Evolutionary conservation across 345 rosid species (phyloP).

Genomic region (Eucalyptus regnans): DNA sequence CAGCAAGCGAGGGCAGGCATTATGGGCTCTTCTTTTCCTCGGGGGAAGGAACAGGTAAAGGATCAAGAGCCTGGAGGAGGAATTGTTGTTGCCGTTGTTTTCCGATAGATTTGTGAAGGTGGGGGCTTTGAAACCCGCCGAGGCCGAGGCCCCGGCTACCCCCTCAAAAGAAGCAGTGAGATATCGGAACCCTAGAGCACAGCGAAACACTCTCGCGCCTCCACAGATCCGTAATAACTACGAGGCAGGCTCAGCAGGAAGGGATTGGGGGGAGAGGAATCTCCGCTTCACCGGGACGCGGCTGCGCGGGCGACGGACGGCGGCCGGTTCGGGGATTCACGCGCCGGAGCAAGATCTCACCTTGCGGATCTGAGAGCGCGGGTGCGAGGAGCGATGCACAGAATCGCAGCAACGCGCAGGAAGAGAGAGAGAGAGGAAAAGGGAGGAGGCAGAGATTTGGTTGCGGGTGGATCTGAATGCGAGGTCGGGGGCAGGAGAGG

Average conservation of each 20-base stretch:
- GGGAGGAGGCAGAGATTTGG: neutral
- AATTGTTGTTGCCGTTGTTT: neutral
- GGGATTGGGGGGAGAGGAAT: neutral
- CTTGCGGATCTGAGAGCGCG: slow-evolving; percentile 22
- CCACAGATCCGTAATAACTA: neutral
- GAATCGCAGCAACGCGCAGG: neutral
- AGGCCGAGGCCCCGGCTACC: slow-evolving; percentile 99
- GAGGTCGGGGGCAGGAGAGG: neutral
- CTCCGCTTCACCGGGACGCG: neutral
- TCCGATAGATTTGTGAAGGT: slow-evolving; percentile 23
- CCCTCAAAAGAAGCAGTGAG: slow-evolving; percentile 89
- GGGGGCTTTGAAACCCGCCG: slow-evolving; percentile 99
- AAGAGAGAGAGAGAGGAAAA: neutral
- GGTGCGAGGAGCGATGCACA: neutral
- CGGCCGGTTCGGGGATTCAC: neutral
- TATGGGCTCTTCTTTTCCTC: slow-evolving; percentile 18
- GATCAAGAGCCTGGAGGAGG: neutral
- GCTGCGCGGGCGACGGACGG: neutral
- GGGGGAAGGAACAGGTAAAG: neutral
- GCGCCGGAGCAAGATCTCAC: slow-evolving; percentile 1
- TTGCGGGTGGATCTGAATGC: neutral
- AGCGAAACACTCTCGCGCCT: slow-evolving; percentile 1
- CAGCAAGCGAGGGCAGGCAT: slow-evolving; percentile 86
- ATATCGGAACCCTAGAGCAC: slow-evolving; percentile 11
- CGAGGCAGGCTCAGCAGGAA: neutral